phyloP scores from a whole-genome alignment of 106 monocot species.

The Iris macrosiphon region DNA sequence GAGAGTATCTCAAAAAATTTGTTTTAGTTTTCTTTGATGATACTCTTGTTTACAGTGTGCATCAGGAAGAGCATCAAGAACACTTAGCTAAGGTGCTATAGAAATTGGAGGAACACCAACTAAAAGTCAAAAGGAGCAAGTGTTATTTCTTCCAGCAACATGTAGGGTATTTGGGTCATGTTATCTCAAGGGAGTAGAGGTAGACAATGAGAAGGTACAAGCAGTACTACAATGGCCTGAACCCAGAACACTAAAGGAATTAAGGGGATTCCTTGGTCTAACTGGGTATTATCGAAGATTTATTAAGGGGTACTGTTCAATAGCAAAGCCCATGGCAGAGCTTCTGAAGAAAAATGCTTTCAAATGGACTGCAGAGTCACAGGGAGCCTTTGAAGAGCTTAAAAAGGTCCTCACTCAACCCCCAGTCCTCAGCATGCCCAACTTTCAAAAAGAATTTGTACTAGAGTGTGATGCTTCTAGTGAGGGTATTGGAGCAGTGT shows the following conservation, averaged over 20 bases:
- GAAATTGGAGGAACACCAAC: not conserved
- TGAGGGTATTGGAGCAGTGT: constrained; percentile 9
- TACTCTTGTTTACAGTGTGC: not conserved
- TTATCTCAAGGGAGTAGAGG: not conserved
- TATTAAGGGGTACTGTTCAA: not conserved
- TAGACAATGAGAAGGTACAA: not conserved
- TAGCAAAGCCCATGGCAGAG: not conserved
- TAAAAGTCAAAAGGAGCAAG: not conserved
- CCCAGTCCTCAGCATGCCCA: constrained; percentile 10
- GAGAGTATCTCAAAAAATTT: not conserved
- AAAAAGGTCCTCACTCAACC: not conserved
- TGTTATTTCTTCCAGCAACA: not conserved
- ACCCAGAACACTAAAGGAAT: not conserved
- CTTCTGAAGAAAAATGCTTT: constrained; percentile 14
- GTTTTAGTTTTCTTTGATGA: not conserved
- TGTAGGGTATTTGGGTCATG: not conserved
- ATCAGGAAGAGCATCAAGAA: not conserved
- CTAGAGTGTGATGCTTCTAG: constrained; percentile 17
- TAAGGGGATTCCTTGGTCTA: constrained; percentile 11
- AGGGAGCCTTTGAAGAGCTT: not conserved
- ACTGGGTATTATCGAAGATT: constrained; percentile 3
- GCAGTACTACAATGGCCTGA: not conserved
- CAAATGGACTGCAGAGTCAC: not conserved
- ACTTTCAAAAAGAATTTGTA: constrained; percentile 6
- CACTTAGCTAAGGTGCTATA: not conserved